Conservation (phyloP, 148 eudicot species). For the Rheum nobile region DNA sequence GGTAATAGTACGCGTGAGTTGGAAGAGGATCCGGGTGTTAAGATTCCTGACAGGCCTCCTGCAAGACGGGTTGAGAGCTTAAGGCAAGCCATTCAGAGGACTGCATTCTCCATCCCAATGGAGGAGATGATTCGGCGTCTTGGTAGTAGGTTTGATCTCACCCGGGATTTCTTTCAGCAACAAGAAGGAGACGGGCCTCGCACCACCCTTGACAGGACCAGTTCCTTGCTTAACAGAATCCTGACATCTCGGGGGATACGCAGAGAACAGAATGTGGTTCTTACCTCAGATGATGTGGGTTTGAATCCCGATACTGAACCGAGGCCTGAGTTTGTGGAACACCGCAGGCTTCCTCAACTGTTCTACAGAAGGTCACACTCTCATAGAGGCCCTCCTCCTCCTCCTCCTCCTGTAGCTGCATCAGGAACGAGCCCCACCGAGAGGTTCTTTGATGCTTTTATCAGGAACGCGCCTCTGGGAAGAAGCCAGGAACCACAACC, state of each 20-base stretch:
- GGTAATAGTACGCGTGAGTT: constrained; percentile 28
- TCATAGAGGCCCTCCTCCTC: constrained; percentile 21
- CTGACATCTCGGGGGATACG: constrained; percentile 56
- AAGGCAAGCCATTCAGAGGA: constrained; percentile 75
- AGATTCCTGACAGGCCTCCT: constrained; percentile 64
- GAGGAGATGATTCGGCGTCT: constrained; percentile 90
- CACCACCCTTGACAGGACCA: constrained; percentile 37
- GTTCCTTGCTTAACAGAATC: constrained; percentile 43
- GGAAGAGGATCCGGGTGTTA: constrained; percentile 37
- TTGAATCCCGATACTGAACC: constrained; percentile 25
- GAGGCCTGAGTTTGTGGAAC: constrained; percentile 30
- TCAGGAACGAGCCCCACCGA: constrained; percentile 32
- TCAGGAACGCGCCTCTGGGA: constrained; percentile 32
- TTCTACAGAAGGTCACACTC: constrained; percentile 54
- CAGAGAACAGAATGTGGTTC: constrained; percentile 36
- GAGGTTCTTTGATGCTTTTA: constrained; percentile 37
- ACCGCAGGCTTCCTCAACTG: constrained; percentile 39
- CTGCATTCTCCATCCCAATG: constrained; percentile 56
- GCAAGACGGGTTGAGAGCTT: constrained; percentile 72
- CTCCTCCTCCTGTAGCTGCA: constrained; percentile 17
- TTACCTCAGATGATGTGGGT: constrained; percentile 44
- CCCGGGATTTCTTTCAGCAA: constrained; percentile 38
- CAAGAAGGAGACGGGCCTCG: constrained; percentile 28
- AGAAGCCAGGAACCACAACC: constrained; percentile 41
- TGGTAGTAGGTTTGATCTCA: constrained; percentile 58